Base-by-base conservation (phyloP, 1,139 yeast genomes). In the Diutina catenulata region DNA sequence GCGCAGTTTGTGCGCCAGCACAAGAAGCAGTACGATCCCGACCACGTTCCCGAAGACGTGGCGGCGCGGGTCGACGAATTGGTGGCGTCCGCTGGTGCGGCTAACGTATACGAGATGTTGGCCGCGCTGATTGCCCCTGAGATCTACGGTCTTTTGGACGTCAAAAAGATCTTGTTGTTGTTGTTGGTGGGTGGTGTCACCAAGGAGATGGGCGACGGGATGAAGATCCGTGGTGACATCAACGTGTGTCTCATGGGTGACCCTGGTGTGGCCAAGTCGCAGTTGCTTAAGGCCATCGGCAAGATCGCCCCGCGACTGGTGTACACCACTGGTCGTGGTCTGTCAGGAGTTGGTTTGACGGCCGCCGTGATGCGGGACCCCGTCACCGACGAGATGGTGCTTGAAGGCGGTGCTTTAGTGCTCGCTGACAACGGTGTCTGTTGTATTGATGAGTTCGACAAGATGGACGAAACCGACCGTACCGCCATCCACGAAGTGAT, bases 311-410 rank as follows among this genome's bases (percentile, higher is more conserved):
- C 99, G 22, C 74, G 98, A 55, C 94, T 95, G 37, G 94, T 93
- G 29, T 93, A 93, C 59, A 93, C 99, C 7, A 93, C 98, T 1
- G 99, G 99, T 63, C 76, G 95, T 54, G 99, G 99, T 56, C 87
- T 97, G 5, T 91, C 98, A 0, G 99, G 98, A 40, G 99, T 93
- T 37, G 99, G 99, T 61, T 70, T 93, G 51, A 93, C 99, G 2
- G 99, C 99, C 2, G 98, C 98, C 0, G 98, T 93, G 31, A 87
- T 91, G 95, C 75, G 94, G 52, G 99, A 93, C 56, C 98, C 98
- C 3, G 91, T 91, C 27, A 91, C 98, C 3, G 98, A 91, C 59
- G 98, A 93, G 59, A 87, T 91, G 95, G 87, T 91, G 14, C 68
- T 93, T 40, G 98, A 93, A 70, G 98, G 98, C 43, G 99, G 99